Base-by-base conservation (phyloP, 192 early-diverging fungal genomes). In the Kappamyces sp. region DNA sequence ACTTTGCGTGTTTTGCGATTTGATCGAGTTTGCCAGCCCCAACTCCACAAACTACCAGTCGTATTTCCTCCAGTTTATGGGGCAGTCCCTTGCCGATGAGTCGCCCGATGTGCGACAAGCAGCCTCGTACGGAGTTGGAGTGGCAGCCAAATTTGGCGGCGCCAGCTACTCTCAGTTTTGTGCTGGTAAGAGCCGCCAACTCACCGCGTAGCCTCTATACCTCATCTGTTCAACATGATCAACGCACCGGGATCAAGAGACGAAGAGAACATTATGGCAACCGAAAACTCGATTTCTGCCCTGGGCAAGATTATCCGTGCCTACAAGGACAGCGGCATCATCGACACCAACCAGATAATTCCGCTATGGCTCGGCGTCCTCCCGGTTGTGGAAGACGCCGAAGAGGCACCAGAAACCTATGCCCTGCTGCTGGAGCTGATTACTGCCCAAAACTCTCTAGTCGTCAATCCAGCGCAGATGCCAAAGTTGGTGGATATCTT, bases 201-300 rank as follows among this genome's bases (percentile, higher is more conserved):
- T 74, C 13, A 43, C 32, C 42, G 23, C 23, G 66, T 66, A 47
- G 81, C 82, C 12, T 87, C 89, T 13, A 75, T 99, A 50, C 80
- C 81, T 0, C 78, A 73, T n/a, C 74, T 97, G 48, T 83, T 96
- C 59, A 80, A 75, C 46, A 64, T 83, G 15, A 79, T 93, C 61
- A 78, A 84, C 57, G 70, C 67, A 3, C 66, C 80, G 10, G 80
- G 80, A 35, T 70, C 93, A 5, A 80, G 90, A 13, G 70, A 70
- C 23, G 68, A 80, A 3, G 91, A 89, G 34, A 92, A 89, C 58
- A 64, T 93, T 6, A 82, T 84, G 66, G 92, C 90, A 3, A 94
- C 91, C 0, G 97, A 99, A 72, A 99, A 98, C 62, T 86, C 86
- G 10, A 77, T 96, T 12, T 79, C 91, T n/a, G 92, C 95, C 3